These are phyloP conservation scores for Rhizodiscina lignyota DNA, from an alignment of 495 filamentous ascomycete species.

Conservation along the genomic window DNA sequence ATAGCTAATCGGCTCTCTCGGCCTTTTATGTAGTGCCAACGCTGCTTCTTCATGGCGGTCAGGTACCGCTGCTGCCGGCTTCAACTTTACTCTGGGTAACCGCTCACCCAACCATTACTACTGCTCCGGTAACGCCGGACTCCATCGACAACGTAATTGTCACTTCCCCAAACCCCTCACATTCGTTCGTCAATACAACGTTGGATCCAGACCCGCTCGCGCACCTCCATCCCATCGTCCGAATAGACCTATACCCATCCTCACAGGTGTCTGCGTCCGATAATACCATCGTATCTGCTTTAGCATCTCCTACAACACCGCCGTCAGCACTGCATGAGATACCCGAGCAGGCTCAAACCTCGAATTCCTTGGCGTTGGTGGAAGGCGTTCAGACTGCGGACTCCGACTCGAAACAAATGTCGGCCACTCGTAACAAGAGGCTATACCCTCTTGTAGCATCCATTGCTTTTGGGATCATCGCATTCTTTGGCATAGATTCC, in stretches of 20 bases:
- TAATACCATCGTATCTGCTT: too few species aligned
- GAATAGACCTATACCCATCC: neutral
- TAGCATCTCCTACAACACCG: too few species aligned
- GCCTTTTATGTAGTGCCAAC: slow-evolving; percentile 1
- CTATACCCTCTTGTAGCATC: slow-evolving; percentile 6
- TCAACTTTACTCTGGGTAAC: too few species aligned
- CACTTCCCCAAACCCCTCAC: neutral
- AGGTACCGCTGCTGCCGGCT: slow-evolving; percentile 7
- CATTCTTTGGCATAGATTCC: slow-evolving; percentile 20
- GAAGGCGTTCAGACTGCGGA: neutral
- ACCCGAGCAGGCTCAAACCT: too few species aligned
- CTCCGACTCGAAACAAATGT: slow-evolving; percentile 5
- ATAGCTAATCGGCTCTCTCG: neutral
- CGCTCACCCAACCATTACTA: neutral
- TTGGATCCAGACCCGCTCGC: neutral
- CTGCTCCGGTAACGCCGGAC: neutral
- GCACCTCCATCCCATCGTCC: neutral
- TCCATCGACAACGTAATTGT: neutral
- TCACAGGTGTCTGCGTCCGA: too few species aligned
- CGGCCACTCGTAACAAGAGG: slow-evolving; percentile 3
- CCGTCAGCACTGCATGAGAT: too few species aligned
- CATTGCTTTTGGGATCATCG: slow-evolving; percentile 22
- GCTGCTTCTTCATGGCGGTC: slow-evolving; percentile 7
- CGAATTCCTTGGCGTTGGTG: too few species aligned
- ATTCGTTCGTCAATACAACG: neutral